A percentile compares a stretch with the other conserved stretches of the same genome.
phyloP scores from a whole-genome alignment of 1,139 yeast genomes.

The Wickerhamomyces sp. region DNA sequence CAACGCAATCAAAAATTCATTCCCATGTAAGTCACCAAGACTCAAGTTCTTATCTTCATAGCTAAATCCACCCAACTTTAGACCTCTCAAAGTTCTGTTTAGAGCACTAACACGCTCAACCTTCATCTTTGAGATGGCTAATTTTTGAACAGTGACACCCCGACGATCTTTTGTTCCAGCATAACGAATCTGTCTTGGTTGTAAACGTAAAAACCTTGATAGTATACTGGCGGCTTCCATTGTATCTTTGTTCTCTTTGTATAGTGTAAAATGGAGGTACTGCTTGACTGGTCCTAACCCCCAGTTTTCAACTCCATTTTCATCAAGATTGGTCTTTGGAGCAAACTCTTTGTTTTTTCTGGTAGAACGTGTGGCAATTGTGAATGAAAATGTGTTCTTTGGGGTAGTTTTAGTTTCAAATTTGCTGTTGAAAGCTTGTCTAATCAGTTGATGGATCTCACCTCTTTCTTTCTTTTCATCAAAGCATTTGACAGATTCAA shows the following conservation, averaged over 20 bases:
- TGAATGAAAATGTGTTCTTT: slow-evolving; percentile 58
- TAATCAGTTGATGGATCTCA: slow-evolving; percentile 65
- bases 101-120: slow-evolving; percentile 76
- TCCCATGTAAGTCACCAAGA: slow-evolving; percentile 83
- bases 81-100: slow-evolving; percentile 69
- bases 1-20: slow-evolving; percentile 79
- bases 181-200: slow-evolving; percentile 63
- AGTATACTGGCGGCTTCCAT: slow-evolving; percentile 87
- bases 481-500: slow-evolving; percentile 55
- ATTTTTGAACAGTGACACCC: slow-evolving; percentile 88
- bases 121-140: slow-evolving; percentile 64
- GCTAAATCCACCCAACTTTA: slow-evolving; percentile 70
- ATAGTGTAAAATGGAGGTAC: slow-evolving; percentile 72
- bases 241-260: slow-evolving; percentile 94
- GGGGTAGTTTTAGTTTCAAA: slow-evolving; percentile 77
- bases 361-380: slow-evolving; percentile 39
- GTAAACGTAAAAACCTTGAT: slow-evolving; percentile 67
- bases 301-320: slow-evolving; percentile 37
- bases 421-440: slow-evolving; percentile 68
- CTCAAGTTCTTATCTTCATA: slow-evolving; percentile 61
- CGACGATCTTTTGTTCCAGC: slow-evolving; percentile 98
- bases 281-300: slow-evolving; percentile 66
- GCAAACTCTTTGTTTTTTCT: slow-evolving; percentile 33
- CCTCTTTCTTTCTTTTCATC: slow-evolving; percentile 72
- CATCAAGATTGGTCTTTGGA: slow-evolving; percentile 42